These are phyloP conservation scores for Nepenthes mirabilis DNA, from an alignment of 148 eudicot genomes.

Conservation along the genomic window DNA sequence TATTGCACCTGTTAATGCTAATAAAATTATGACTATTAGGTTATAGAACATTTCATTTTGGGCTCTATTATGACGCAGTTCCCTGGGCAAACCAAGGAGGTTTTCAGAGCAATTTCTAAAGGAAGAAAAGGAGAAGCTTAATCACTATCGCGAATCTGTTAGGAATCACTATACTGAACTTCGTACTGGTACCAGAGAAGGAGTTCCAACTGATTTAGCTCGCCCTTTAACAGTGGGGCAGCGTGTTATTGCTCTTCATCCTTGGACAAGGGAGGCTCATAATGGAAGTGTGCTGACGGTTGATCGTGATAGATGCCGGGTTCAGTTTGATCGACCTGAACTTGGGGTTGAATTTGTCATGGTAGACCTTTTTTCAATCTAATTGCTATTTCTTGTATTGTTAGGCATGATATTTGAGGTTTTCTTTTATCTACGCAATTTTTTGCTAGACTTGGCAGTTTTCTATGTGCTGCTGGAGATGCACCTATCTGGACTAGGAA, in stretches of 20 bases:
- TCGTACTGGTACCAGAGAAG: constrained; percentile 76
- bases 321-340: constrained; percentile 93
- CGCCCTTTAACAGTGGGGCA: constrained; percentile 95
- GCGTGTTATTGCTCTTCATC: constrained; percentile 91
- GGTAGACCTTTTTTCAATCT: constrained; percentile 23
- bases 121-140: constrained; percentile 93
- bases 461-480: no score
- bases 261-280: constrained; percentile 77
- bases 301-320: constrained; percentile 72
- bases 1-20: neutral
- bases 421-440: no score
- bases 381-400: neutral
- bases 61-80: constrained; percentile 39
- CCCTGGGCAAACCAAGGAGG: constrained; percentile 92
- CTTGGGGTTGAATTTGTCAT: constrained; percentile 95
- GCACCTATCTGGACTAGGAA: no score
- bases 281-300: constrained; percentile 90
- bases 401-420: no score
- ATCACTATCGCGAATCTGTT: constrained; percentile 87
- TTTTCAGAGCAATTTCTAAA: constrained; percentile 84
- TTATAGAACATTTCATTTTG: constrained; percentile 4
- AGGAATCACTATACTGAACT: constrained; percentile 89
- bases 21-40: neutral
- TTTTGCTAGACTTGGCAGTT: no score
- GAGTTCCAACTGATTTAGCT: constrained; percentile 94